A percentile compares a stretch with the other conserved stretches of the same genome.
Conservation (phyloP, 1,284 basidiomycete species). For the Ganoderma resinaceum region DNA sequence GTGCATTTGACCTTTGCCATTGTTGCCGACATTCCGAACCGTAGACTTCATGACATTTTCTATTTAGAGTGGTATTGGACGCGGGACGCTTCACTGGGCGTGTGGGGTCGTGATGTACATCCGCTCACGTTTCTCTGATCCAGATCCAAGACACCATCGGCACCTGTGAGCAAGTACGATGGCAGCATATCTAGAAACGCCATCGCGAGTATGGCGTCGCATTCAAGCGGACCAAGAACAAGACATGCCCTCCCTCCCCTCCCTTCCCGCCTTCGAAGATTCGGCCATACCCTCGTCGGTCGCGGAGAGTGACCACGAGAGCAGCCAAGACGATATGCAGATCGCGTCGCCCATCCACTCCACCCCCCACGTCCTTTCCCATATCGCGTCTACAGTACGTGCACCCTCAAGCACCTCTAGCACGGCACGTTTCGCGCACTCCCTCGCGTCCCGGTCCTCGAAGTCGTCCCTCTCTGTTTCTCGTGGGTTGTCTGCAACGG, state of each 20-base stretch:
- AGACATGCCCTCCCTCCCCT: constrained; percentile 82
- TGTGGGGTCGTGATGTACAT: background rate
- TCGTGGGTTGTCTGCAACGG: constrained; percentile 14
- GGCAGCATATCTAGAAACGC: constrained; percentile 67
- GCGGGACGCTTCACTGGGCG: background rate
- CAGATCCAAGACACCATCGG: background rate
- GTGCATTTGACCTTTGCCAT: too few species aligned
- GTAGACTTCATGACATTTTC: background rate
- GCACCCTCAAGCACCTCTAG: constrained; percentile 64
- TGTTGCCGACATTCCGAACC: too few species aligned
- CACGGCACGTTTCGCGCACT: constrained; percentile 75
- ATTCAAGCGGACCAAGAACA: constrained; percentile 72
- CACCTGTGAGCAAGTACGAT: constrained; percentile 21
- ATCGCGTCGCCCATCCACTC: constrained; percentile 61
- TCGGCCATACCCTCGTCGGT: constrained; percentile 45
- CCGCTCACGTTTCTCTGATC: background rate
- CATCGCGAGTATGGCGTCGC: constrained; percentile 80
- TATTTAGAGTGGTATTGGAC: background rate
- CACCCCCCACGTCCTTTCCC: constrained; percentile 60
- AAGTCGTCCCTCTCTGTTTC: constrained; percentile 38
- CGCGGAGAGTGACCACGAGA: constrained; percentile 28
- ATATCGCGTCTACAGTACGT: constrained; percentile 55
- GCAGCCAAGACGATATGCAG: constrained; percentile 38
- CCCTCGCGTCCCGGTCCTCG: constrained; percentile 56
- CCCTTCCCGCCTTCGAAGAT: constrained; percentile 72